phyloP scores from a whole-genome alignment of 306 rosid species.

The Rosa multiflora region DNA sequence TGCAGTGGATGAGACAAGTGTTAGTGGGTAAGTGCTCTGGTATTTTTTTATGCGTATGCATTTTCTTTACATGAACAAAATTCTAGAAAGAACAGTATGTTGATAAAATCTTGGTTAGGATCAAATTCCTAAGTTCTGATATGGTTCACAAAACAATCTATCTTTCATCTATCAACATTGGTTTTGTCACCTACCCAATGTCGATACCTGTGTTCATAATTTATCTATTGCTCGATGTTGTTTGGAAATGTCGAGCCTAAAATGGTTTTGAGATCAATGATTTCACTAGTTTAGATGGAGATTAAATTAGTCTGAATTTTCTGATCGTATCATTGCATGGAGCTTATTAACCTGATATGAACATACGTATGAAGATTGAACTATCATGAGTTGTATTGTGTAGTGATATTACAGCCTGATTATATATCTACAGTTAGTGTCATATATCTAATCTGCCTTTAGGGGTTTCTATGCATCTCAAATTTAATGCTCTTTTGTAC shows the following conservation, averaged over 20 bases:
- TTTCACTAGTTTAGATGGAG: background rate
- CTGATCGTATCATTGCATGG: background rate
- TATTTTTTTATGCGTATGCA: constrained; percentile 1
- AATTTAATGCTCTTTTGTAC: background rate
- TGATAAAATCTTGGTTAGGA: background rate
- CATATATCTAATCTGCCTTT: background rate
- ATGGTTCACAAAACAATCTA: background rate
- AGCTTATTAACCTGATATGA: background rate
- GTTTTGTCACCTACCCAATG: background rate
- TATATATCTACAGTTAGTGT: background rate
- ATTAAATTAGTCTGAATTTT: background rate
- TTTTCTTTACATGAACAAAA: background rate
- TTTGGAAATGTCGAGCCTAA: background rate
- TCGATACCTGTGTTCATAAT: background rate
- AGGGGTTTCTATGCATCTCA: background rate
- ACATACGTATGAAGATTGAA: background rate
- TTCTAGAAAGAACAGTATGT: background rate
- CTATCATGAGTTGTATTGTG: background rate
- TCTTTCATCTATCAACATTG: background rate
- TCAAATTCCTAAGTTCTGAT: background rate
- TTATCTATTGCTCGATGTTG: background rate
- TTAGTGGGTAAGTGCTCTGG: constrained; percentile 76
- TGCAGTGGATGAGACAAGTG: constrained; percentile 99
- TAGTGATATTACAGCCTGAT: background rate
- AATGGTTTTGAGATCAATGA: background rate